Percentiles rank a stretch among this genome's conserved stretches.
Evolutionary conservation across 2,329 filamentous ascomycete genomes (phyloP).

Genomic region (Penicillium sp.): DNA sequence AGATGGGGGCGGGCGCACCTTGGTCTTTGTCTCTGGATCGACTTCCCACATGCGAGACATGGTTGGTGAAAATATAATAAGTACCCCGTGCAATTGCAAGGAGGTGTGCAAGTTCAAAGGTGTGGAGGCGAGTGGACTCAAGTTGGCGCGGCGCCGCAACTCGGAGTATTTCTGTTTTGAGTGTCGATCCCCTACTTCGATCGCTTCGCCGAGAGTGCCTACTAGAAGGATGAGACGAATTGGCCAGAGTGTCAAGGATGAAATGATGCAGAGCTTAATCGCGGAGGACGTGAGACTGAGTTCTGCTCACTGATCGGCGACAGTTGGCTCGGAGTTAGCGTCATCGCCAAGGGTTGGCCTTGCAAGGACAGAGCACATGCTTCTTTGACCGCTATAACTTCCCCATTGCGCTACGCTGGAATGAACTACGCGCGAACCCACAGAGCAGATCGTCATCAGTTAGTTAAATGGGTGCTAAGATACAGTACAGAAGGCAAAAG

Average conservation of each 20-base stretch:
- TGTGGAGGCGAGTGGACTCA: constrained; percentile 1
- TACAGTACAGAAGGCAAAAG: constrained; percentile 39
- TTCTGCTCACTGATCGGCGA: constrained; percentile 22
- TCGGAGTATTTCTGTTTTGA: constrained; percentile 9
- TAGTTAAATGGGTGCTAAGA: constrained; percentile 39
- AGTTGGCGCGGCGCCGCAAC: constrained; percentile 5
- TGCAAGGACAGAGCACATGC: too few species aligned
- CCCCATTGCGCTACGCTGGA: too few species aligned
- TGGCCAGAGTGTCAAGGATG: too few species aligned
- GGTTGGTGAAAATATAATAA: constrained; percentile 10
- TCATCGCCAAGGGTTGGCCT: constrained; percentile 13
- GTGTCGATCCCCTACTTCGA: constrained; percentile 10
- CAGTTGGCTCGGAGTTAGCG: constrained; percentile 16
- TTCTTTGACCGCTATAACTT: too few species aligned
- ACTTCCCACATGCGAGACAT: constrained; percentile 93
- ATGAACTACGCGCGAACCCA: constrained; percentile 18
- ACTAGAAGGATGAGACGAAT: not conserved
- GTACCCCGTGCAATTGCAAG: constrained; percentile 8
- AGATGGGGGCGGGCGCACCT: constrained; percentile 51
- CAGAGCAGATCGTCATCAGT: constrained; percentile 33
- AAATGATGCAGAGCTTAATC: too few species aligned
- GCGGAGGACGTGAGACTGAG: not conserved
- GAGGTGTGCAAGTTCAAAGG: constrained; percentile 1
- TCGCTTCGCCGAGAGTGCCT: constrained; percentile 5
- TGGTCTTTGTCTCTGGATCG: constrained; percentile 91